phyloP scores from a whole-genome alignment of 305 asterid genomes.

The Fraxinus baroniana region DNA sequence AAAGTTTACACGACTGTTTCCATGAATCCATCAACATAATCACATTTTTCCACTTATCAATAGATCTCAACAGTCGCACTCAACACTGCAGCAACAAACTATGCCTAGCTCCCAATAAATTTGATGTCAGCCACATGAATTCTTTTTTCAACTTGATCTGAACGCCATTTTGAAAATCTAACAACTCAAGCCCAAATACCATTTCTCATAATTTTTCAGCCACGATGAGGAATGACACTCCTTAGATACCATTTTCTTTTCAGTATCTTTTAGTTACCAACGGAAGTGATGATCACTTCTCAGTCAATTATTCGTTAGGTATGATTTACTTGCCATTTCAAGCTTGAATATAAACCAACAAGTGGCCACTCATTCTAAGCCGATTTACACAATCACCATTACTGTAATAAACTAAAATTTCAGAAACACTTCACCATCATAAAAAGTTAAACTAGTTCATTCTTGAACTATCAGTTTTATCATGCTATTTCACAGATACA shows the following conservation, averaged over 20 bases:
- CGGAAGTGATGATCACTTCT: background rate
- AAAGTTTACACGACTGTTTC: background rate
- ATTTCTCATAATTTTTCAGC: slow-evolving; percentile 10
- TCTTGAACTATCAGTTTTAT: background rate
- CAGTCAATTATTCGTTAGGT: background rate
- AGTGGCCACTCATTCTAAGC: background rate
- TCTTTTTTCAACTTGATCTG: background rate
- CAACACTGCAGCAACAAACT: background rate
- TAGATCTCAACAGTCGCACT: background rate
- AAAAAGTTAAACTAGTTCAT: background rate
- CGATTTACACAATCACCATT: background rate
- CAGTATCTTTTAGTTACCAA: background rate
- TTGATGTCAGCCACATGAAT: background rate
- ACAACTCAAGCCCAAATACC: background rate
- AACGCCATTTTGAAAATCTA: background rate
- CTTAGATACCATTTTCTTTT: background rate
- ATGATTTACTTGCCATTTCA: background rate
- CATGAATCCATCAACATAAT: background rate
- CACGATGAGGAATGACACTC: background rate
- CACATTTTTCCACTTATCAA: slow-evolving; percentile 5
- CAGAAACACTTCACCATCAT: background rate
- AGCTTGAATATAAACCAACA: background rate
- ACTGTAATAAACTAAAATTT: background rate
- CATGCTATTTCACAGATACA: background rate
- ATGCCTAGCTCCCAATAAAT: background rate